Evolutionary conservation across 1,284 basidiomycete genomes (phyloP), one percentile per base, ranked within the genome.

Genomic region (Ganoderma resinaceum): DNA sequence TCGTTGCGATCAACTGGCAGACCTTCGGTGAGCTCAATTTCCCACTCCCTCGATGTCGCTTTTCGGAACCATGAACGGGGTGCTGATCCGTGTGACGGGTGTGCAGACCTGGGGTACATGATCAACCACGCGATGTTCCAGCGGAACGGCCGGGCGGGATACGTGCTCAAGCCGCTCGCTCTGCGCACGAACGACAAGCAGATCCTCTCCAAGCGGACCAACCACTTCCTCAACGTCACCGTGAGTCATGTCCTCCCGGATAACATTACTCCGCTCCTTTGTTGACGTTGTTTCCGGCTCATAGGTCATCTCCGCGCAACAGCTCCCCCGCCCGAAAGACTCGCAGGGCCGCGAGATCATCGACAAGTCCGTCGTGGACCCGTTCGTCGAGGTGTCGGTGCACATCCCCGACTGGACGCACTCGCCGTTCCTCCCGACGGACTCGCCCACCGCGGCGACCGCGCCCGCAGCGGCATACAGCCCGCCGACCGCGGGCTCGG

Each of bases 1-100:
- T 99, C n/a, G 96, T 98, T 0, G 96, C 98, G 7, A 87, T 99
- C 70, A 99, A 99, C 79, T 99, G 96, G 95, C 98, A 99, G 80
- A 99, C 96, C 0, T 92, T 92, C 74, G 95, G 95, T 95, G 73
- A 31, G 66, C 42, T 40, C 16, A 35, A 40, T 40, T 33, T n/a
- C n/a, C 46, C n/a, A 5, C 12, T 26, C 0, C 37, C 55, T 29
- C 12, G 33, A 37, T 7, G 6, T n/a, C 5, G n/a, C 46, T 12
- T 1, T 46, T 23, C 11, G 1, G 8, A 11, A 23, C 9, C 23
- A 20, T 18, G 60, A 66, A 43, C 42, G 29, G 14, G 62, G 26
- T 46, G 6, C 40, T 26, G 29, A 11, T 26, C 2, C n/a, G 3
- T 20, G 14, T 1, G 40, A n/a, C 37, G 2, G 64, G 29, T 76